Percentiles rank a stretch among this genome's conserved stretches.
Conservation (phyloP, 106 monocot genomes). For the Dendrobium officinale region DNA sequence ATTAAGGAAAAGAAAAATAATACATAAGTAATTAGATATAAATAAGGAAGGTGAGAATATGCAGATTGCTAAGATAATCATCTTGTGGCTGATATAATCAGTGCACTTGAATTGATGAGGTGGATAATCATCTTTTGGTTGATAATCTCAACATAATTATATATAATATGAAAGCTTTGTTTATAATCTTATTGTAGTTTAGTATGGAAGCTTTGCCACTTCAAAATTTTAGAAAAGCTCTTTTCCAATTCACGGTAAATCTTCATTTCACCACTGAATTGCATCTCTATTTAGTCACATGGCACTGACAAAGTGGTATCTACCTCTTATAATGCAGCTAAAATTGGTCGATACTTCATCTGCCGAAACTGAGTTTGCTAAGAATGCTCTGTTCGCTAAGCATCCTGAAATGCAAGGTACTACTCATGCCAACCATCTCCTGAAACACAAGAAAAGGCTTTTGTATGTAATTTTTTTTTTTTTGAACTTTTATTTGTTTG, state of each 20-base stretch:
- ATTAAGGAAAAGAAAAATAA: too few relatives aligned
- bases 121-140: too few relatives aligned
- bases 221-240: too few relatives aligned
- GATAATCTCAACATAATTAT: too few relatives aligned
- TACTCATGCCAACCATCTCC: not conserved
- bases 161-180: too few relatives aligned
- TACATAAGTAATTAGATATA: too few relatives aligned
- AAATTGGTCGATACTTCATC: constrained; percentile 21
- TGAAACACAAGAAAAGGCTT: not conserved
- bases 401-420: constrained; percentile 33
- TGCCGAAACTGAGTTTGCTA: constrained; percentile 17
- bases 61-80: too few relatives aligned
- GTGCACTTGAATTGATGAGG: too few relatives aligned
- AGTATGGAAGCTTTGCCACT: too few relatives aligned
- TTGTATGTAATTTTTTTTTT: not conserved
- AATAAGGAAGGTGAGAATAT: too few relatives aligned
- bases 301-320: not conserved
- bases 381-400: constrained; percentile 18
- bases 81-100: too few relatives aligned
- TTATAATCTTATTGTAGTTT: too few relatives aligned
- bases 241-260: not conserved
- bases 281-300: not conserved
- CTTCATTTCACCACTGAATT: not conserved
- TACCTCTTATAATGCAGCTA: constrained; percentile 7
- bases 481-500: not conserved